Evolutionary conservation across 2,329 filamentous ascomycete genomes (phyloP).

Genomic region (Aspergillus caelatus): DNA sequence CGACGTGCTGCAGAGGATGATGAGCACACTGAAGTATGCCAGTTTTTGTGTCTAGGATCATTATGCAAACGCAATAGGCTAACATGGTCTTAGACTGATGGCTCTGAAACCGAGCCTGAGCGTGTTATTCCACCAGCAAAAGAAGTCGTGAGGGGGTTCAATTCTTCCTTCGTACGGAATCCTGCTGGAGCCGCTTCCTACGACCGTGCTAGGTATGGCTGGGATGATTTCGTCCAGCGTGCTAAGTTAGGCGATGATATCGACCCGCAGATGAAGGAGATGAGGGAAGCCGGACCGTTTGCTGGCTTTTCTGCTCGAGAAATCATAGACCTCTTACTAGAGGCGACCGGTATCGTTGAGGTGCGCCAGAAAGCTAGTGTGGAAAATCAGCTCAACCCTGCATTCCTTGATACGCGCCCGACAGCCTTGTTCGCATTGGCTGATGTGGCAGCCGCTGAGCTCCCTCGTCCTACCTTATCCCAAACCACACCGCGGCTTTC

Average conservation of each 20-base stretch:
- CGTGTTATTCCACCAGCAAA: conserved; percentile 26
- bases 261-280: conserved; percentile 42
- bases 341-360: conserved; percentile 31
- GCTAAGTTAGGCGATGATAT: conserved; percentile 42
- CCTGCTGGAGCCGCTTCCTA: conserved; percentile 38
- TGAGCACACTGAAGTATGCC: conserved; percentile 43
- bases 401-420: conserved; percentile 19
- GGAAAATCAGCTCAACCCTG: conserved; percentile 12
- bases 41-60: background rate
- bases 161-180: conserved; percentile 37
- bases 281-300: conserved; percentile 30
- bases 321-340: conserved; percentile 30
- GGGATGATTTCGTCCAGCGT: conserved; percentile 46
- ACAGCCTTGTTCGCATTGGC: conserved; percentile 40
- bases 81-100: conserved; percentile 30
- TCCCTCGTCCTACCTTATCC: conserved; percentile 31
- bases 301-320: conserved; percentile 29
- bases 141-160: conserved; percentile 37
- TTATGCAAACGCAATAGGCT: conserved; percentile 12
- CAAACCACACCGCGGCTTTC: conserved; percentile 51
- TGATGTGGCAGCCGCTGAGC: conserved; percentile 37
- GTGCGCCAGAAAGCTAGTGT: conserved; percentile 11
- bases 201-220: conserved; percentile 38
- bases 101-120: conserved; percentile 33
- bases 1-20: conserved; percentile 44